phyloP scores from a whole-genome alignment of 2,329 filamentous ascomycete species.

The Dactylella cylindrospora region DNA sequence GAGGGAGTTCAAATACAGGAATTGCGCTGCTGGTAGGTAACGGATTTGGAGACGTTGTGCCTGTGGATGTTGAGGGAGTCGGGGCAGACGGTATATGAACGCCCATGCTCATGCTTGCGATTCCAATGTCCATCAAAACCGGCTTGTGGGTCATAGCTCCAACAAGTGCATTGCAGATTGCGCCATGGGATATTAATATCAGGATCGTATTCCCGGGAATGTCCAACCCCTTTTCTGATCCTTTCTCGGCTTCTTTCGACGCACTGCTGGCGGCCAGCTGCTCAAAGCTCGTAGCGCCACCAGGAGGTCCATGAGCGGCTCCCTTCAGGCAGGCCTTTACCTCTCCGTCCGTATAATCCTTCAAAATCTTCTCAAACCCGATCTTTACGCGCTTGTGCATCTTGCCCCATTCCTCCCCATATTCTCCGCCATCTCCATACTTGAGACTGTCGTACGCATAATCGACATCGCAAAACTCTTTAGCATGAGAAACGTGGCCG shows the following conservation, averaged over 20 bases:
- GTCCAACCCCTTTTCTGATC: slow-evolving; percentile 64
- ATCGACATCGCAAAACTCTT: slow-evolving; percentile 85
- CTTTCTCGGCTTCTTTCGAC: slow-evolving; percentile 50
- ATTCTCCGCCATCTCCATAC: slow-evolving; percentile 85
- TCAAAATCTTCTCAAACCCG: slow-evolving; percentile 74
- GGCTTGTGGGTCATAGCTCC: slow-evolving; percentile 89
- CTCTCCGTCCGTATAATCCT: slow-evolving; percentile 71
- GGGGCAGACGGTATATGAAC: slow-evolving; percentile 56
- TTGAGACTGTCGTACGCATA: slow-evolving; percentile 95
- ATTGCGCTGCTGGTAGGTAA: neutral
- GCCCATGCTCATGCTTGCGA: slow-evolving; percentile 90
- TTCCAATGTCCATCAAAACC: slow-evolving; percentile 82
- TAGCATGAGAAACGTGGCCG: slow-evolving; percentile 86
- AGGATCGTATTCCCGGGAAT: slow-evolving; percentile 62
- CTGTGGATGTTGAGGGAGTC: slow-evolving; percentile 13
- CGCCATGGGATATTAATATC: slow-evolving; percentile 87
- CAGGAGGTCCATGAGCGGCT: slow-evolving; percentile 55
- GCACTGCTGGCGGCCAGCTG: slow-evolving; percentile 49
- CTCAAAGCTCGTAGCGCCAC: slow-evolving; percentile 57
- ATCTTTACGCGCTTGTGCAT: slow-evolving; percentile 90
- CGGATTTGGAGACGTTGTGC: neutral
- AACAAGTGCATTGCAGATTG: slow-evolving; percentile 92
- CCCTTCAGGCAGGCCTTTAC: slow-evolving; percentile 42
- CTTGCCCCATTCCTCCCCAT: slow-evolving; percentile 89
- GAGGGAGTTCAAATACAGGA: slow-evolving; percentile 17